Evolutionary conservation across 345 rosid species (phyloP).

Genomic region (Lepidium didymum): DNA sequence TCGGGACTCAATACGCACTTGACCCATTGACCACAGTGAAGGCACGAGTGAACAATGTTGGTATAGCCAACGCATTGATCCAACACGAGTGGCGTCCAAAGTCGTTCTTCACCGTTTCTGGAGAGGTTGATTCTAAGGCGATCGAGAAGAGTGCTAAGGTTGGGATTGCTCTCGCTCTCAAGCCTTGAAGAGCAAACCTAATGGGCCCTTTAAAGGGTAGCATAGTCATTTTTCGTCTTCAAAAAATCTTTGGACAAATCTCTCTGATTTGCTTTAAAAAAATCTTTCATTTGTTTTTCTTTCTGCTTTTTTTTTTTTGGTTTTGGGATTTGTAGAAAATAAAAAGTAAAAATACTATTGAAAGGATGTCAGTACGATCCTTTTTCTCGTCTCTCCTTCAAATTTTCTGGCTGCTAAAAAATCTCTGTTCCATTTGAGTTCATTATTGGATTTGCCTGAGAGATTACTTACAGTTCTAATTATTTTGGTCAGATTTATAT

Average conservation of each 20-base stretch:
- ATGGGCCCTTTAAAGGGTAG: conserved; percentile 19
- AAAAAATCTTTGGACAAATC: conserved; percentile 8
- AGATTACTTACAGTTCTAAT: background rate
- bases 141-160: conserved; percentile 90
- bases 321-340: conserved; percentile 37
- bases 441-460: background rate
- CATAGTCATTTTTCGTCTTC: background rate
- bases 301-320: background rate
- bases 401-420: background rate
- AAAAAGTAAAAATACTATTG: background rate
- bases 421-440: background rate
- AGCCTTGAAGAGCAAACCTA: conserved; percentile 47
- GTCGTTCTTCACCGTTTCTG: conserved; percentile 78
- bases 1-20: conserved; percentile 80
- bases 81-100: conserved; percentile 97
- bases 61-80: conserved; percentile 76
- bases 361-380: conserved; percentile 1
- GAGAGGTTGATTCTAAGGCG: conserved; percentile 86
- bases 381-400: background rate
- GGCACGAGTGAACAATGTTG: conserved; percentile 86
- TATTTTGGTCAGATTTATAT: background rate
- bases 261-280: background rate
- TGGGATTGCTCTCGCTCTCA: conserved; percentile 81
- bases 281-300: conserved; percentile 23
- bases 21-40: conserved; percentile 88